Percentiles rank a stretch among this genome's conserved stretches.
These are phyloP conservation scores for Brettanomyces bruxellensis DNA, from an alignment of 805 yeast species.

Conservation along the genomic window DNA sequence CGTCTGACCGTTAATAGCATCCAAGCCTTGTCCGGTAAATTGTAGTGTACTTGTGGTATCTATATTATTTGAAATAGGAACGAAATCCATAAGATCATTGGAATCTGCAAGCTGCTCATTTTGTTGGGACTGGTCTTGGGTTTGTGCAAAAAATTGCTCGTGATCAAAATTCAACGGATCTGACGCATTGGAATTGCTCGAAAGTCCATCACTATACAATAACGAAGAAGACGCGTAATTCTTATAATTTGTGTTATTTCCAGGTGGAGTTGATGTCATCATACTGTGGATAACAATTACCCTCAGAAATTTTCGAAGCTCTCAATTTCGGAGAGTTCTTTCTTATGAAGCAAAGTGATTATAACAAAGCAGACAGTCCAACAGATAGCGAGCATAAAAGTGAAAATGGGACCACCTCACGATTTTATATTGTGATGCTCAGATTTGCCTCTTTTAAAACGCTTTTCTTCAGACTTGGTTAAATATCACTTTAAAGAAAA, in stretches of 20 bases:
- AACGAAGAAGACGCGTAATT: constrained; percentile 15
- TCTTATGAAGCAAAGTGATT: too few species aligned
- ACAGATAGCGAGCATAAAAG: too few species aligned
- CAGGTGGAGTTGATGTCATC: constrained; percentile 29
- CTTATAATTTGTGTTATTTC: constrained; percentile 13
- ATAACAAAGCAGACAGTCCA: neutral
- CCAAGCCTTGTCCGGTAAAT: constrained; percentile 10
- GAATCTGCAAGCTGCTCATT: constrained; percentile 3
- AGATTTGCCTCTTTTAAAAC: too few species aligned
- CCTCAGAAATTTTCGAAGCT: neutral
- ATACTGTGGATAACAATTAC: constrained; percentile 7
- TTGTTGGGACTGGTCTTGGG: constrained; percentile 2
- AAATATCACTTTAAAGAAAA: neutral
- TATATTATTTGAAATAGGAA: constrained; percentile 17
- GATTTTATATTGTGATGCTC: too few species aligned
- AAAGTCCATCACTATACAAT: constrained; percentile 8
- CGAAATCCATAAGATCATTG: constrained; percentile 20
- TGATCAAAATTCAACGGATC: neutral
- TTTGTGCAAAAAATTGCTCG: constrained; percentile 2
- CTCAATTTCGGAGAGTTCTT: neutral
- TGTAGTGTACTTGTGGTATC: constrained; percentile 10
- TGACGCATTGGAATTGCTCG: neutral
- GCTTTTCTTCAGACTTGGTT: too few species aligned
- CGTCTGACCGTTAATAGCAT: constrained; percentile 11
- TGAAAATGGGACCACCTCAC: too few species aligned